These are phyloP conservation scores for Cynanchum wilfordii DNA, from an alignment of 257 asterid species.

Conservation along the genomic window DNA sequence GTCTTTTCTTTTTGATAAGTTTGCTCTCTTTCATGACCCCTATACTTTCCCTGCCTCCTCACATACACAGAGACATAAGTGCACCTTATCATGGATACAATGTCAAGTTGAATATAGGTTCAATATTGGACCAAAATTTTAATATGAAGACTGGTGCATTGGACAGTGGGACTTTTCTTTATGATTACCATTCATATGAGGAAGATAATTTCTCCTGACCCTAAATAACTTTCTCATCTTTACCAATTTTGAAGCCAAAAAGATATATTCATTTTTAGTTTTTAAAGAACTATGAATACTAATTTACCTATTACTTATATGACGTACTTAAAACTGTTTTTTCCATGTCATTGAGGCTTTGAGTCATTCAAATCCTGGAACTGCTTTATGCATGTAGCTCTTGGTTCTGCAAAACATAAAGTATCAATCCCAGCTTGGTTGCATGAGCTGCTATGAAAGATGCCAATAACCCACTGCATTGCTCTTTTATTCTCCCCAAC, in stretches of 20 bases:
- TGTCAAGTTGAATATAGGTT: not conserved
- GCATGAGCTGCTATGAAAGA: not conserved
- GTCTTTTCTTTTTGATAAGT: not conserved
- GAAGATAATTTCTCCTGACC: not conserved
- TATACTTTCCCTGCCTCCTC: not conserved
- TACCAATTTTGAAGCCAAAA: not conserved
- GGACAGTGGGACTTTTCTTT: not conserved
- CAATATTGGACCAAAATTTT: not conserved
- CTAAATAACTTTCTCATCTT: not conserved
- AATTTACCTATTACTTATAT: not conserved
- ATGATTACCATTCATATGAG: no score
- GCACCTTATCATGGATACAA: not conserved
- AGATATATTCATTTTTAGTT: not conserved
- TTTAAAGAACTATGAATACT: not conserved
- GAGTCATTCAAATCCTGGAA: not conserved
- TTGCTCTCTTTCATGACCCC: no score
- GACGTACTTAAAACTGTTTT: not conserved
- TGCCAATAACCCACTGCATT: not conserved
- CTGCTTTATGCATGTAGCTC: not conserved
- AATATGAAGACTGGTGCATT: not conserved
- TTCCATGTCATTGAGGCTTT: not conserved
- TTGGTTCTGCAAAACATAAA: not conserved
- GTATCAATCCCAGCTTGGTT: not conserved
- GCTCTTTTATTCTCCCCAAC: conserved; percentile 1
- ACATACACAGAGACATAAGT: not conserved